These are phyloP conservation scores for Ustilago esculenta DNA, from an alignment of 1,284 basidiomycete species.

Conservation along the genomic window DNA sequence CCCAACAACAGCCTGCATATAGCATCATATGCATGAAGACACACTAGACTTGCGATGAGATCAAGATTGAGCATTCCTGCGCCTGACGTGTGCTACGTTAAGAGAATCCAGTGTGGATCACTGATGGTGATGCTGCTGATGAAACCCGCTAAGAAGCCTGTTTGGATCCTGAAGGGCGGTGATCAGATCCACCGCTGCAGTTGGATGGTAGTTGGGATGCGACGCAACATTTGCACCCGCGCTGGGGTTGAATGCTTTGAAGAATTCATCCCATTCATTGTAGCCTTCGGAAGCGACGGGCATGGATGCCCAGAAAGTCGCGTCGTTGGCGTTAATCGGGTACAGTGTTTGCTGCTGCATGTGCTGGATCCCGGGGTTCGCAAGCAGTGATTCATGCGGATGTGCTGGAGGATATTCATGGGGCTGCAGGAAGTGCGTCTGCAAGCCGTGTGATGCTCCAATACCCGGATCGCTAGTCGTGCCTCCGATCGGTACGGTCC, in stretches of 20 bases:
- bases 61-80: no score
- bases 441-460: not conserved
- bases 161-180: constrained; percentile 45
- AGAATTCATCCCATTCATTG: constrained; percentile 43
- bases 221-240: constrained; percentile 1
- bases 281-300: constrained; percentile 36
- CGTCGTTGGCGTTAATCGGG: constrained; percentile 36
- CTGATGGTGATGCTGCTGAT: constrained; percentile 6
- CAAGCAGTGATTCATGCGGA: constrained; percentile 5
- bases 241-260: constrained; percentile 22
- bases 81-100: no score
- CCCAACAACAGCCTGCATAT: no score
- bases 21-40: no score
- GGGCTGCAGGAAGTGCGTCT: constrained; percentile 1
- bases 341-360: constrained; percentile 6
- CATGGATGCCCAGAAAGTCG: constrained; percentile 40
- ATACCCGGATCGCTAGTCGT: not conserved
- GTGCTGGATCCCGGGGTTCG: not conserved
- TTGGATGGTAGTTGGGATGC: constrained; percentile 28
- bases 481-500: not conserved
- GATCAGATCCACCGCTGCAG: constrained; percentile 34
- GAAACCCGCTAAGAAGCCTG: constrained; percentile 22
- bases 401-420: not conserved
- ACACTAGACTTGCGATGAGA: no score
- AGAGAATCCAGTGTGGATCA: not conserved